Conservation (phyloP, 2,329 filamentous ascomycete species). For the Epichloe festucae region DNA sequence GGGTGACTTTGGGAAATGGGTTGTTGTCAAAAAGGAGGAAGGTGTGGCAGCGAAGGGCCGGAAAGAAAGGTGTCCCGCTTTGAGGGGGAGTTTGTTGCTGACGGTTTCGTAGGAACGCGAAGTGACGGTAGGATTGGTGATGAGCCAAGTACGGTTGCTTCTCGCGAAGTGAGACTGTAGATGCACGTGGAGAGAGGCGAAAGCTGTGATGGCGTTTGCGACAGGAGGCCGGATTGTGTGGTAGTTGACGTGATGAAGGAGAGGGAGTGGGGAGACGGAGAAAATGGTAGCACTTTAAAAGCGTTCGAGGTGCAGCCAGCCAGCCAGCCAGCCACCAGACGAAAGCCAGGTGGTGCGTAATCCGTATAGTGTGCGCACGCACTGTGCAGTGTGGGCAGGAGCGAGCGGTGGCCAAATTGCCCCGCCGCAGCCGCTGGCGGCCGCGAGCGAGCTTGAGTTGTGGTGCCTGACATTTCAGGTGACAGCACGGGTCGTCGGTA, state of each 20-base stretch:
- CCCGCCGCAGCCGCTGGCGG: background rate
- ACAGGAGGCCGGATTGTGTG: constrained; percentile 1
- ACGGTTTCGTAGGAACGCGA: constrained; percentile 8
- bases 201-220: constrained; percentile 4
- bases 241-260: constrained; percentile 1
- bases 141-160: background rate
- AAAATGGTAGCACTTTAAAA: constrained; percentile 1
- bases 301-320: background rate
- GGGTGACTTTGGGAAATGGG: constrained; percentile 43
- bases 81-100: constrained; percentile 11
- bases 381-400: background rate
- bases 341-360: background rate
- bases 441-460: background rate
- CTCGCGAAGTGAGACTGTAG: background rate
- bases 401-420: constrained; percentile 1
- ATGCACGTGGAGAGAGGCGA: constrained; percentile 1
- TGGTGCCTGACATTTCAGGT: constrained; percentile 1
- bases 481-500: background rate
- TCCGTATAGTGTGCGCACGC: background rate
- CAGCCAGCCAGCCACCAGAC: background rate
- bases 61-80: constrained; percentile 31
- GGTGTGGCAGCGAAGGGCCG: constrained; percentile 36
- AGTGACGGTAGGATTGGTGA: background rate
- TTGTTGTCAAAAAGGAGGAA: constrained; percentile 19
- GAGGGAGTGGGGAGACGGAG: constrained; percentile 4